Evolutionary conservation across 163 green algal genomes (phyloP).

Genomic region (Smithsoniella earleae): DNA sequence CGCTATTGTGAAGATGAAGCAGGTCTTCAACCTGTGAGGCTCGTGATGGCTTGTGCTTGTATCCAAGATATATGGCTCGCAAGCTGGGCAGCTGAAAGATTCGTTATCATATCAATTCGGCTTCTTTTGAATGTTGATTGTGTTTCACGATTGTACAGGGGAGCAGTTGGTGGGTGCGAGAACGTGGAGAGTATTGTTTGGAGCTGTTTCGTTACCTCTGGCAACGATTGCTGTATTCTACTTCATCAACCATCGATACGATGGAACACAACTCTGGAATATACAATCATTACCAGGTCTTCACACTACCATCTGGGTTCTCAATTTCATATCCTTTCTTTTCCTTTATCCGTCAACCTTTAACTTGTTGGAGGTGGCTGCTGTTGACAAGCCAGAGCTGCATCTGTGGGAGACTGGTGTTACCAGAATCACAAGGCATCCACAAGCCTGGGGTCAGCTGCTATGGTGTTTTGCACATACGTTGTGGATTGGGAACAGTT

Average conservation of each 20-base stretch:
- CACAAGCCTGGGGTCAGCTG: slow-evolving; percentile 65
- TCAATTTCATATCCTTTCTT: slow-evolving; percentile 94
- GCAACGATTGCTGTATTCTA: slow-evolving; percentile 79
- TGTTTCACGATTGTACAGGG: too few species aligned
- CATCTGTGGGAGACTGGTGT: slow-evolving; percentile 97
- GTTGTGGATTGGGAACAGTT: slow-evolving; percentile 82
- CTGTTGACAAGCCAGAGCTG: slow-evolving; percentile 82
- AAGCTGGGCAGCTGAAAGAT: not conserved
- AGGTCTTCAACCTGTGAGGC: not conserved
- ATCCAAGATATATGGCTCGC: too few species aligned
- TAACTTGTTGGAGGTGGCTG: slow-evolving; percentile 94
- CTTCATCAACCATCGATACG: slow-evolving; percentile 96
- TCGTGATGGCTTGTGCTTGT: not conserved
- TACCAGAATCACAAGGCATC: slow-evolving; percentile 89
- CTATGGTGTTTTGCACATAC: slow-evolving; percentile 88
- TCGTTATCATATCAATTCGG: slow-evolving; percentile 7
- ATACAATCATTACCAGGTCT: slow-evolving; percentile 58
- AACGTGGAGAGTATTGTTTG: slow-evolving; percentile 89
- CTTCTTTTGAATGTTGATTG: not conserved
- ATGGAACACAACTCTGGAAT: slow-evolving; percentile 51
- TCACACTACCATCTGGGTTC: slow-evolving; percentile 70
- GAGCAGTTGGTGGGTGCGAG: slow-evolving; percentile 76
- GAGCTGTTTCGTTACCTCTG: slow-evolving; percentile 71
- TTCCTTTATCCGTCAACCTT: slow-evolving; percentile 98
- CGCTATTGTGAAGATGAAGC: not conserved